These are phyloP conservation scores for Erodium maritimum DNA, from an alignment of 345 rosid species.

Conservation along the genomic window DNA sequence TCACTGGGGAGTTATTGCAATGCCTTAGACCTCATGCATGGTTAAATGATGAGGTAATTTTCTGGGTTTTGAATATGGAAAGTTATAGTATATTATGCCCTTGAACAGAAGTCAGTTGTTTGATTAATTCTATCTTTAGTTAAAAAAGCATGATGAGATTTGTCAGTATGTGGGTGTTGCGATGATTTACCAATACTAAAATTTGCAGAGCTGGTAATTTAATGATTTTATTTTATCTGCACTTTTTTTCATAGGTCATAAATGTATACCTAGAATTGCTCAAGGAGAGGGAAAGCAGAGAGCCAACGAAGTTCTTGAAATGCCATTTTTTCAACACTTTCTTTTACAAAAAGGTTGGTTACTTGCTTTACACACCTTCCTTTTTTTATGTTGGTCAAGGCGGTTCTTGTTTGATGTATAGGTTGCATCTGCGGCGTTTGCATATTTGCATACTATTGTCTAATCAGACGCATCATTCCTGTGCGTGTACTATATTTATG, in stretches of 20 bases:
- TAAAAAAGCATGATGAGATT: not conserved
- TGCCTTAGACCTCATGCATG: slow-evolving; percentile 70
- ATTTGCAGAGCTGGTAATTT: not conserved
- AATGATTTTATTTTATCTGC: slow-evolving; percentile 12
- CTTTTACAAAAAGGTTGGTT: slow-evolving; percentile 80
- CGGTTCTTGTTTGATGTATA: not conserved
- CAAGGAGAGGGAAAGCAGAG: slow-evolving; percentile 90
- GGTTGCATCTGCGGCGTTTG: not conserved
- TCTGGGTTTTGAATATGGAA: not conserved
- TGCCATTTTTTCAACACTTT: slow-evolving; percentile 93
- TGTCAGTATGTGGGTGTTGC: not conserved
- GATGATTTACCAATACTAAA: not conserved
- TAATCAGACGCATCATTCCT: too few species aligned
- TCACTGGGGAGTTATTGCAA: slow-evolving; percentile 49
- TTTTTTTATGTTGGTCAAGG: slow-evolving; percentile 1
- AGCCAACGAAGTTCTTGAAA: slow-evolving; percentile 69
- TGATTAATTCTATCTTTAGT: not conserved
- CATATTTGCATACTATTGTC: not conserved
- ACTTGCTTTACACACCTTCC: not conserved
- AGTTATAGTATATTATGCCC: not conserved
- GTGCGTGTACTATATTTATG: too few species aligned
- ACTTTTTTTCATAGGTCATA: slow-evolving; percentile 47
- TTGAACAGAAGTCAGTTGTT: too few species aligned
- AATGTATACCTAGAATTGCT: slow-evolving; percentile 78
- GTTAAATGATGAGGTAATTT: slow-evolving; percentile 92